Base-by-base conservation (phyloP, 129 eudicot genomes). In the Rutidosis leptorrhynchoides region DNA sequence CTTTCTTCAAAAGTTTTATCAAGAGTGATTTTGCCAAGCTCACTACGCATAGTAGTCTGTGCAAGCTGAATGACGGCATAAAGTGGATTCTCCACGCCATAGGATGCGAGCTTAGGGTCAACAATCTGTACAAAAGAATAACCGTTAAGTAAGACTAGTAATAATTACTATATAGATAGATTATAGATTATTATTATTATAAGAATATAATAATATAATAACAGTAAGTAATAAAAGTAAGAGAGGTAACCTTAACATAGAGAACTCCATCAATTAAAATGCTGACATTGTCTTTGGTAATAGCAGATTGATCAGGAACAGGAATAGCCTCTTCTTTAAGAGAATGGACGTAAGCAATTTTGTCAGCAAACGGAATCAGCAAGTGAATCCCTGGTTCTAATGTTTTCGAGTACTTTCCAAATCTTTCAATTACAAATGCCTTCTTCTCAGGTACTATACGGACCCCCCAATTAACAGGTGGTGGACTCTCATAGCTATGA, bases 11-110 rank as follows among this genome's bases (percentile, higher is more conserved):
- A 93, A 3, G 96, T 89, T 79, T 93, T 89, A 80, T 93, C 99
- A n/a, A 82, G 79, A 2, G 95, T 86, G 73, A 93, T 89, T 69
- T 93, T 93, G 65, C 99, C 96, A 53, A 93, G 86, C 73, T 87
- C 96, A 81, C 99, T 93, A n/a, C 96, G 89, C 99, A 93, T 93
- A 40, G 95, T 87, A 22, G 96, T 89, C 76, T 93, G 99, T 8
- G 99, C 96, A 22, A 93, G 91, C 75, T 89, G 99, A 70, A 83
- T 84, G 29, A 93, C 92, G 1, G 96, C 99, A 79, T 75, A 86
- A 11, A 89, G 70, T 5, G 90, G 96, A 70, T 89, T 86, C 72
- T 89, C 91, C 22, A 88, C 96, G 0, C 99, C 96, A 67, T 93
- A 93, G 0, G 99, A 93, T 10, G 96, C 96, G 81, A 86, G 64